Evolutionary conservation across 257 asterid species (phyloP).

Genomic region (Nicotiana undulata): DNA sequence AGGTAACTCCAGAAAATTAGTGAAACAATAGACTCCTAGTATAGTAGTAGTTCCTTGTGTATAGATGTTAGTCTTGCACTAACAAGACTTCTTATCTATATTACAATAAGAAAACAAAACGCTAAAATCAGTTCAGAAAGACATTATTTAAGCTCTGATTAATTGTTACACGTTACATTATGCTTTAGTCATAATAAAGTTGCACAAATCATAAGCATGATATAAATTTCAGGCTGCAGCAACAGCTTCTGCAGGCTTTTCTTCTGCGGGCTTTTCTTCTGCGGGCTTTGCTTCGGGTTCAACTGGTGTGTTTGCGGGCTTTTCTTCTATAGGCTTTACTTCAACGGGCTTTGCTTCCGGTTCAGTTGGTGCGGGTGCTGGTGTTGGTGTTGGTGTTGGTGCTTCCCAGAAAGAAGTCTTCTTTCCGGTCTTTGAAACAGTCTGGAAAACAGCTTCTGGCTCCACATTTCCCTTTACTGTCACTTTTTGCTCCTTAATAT

Average conservation of each 20-base stretch:
- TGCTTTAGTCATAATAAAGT: neutral
- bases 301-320: too few relatives aligned
- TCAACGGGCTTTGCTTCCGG: constrained; percentile 13
- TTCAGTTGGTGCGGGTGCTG: too few relatives aligned
- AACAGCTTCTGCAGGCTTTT: constrained; percentile 23
- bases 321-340: constrained; percentile 8
- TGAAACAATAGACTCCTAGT: too few relatives aligned
- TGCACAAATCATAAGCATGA: neutral
- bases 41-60: too few relatives aligned
- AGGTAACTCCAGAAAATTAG: too few relatives aligned
- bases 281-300: constrained; percentile 15
- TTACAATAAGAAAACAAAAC: neutral
- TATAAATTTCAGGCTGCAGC: constrained; percentile 17
- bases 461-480: constrained; percentile 67
- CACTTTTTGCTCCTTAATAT: constrained; percentile 81
- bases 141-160: neutral
- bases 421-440: constrained; percentile 91
- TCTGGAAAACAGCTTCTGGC: constrained; percentile 71
- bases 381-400: constrained; percentile 1
- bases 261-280: constrained; percentile 4
- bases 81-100: neutral
- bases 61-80: too few relatives aligned
- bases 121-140: neutral
- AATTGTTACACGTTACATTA: neutral
- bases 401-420: constrained; percentile 79